phyloP scores from a whole-genome alignment of 352 stramenopile genomes.

The Plasmopara muralis region DNA sequence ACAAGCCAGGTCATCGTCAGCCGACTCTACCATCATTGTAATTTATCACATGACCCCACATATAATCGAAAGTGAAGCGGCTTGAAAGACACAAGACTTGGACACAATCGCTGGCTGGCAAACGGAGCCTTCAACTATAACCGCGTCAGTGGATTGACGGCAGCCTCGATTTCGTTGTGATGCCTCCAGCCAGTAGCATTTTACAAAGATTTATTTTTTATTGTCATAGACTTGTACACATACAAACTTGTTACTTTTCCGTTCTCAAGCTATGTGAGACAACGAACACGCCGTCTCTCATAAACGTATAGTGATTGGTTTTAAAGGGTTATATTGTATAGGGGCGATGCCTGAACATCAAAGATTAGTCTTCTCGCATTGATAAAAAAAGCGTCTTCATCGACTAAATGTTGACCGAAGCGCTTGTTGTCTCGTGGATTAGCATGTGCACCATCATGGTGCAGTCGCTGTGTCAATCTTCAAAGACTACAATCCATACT shows the following conservation, averaged over 20 bases:
- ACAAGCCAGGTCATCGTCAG: conserved; percentile 11
- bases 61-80: conserved; percentile 25
- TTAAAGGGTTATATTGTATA: not conserved
- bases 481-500: conserved; percentile 1
- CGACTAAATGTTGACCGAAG: conserved; percentile 58
- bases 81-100: conserved; percentile 21
- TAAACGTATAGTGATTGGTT: conserved; percentile 7
- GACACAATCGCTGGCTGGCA: conserved; percentile 7
- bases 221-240: conserved; percentile 19
- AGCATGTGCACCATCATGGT: conserved; percentile 63
- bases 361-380: too few relatives aligned
- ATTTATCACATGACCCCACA: conserved; percentile 43
- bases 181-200: conserved; percentile 32
- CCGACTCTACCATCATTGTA: conserved; percentile 26
- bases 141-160: conserved; percentile 30
- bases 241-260: conserved; percentile 4
- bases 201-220: conserved; percentile 28
- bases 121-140: conserved; percentile 24
- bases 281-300: too few relatives aligned
- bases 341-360: conserved; percentile 9
- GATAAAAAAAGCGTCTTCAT: too few relatives aligned
- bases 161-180: conserved; percentile 23
- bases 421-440: conserved; percentile 52
- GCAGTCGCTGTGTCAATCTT: conserved; percentile 5
- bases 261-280: too few relatives aligned